Conservation (phyloP, 1,139 yeast species). For the Geotrichum australiense region DNA sequence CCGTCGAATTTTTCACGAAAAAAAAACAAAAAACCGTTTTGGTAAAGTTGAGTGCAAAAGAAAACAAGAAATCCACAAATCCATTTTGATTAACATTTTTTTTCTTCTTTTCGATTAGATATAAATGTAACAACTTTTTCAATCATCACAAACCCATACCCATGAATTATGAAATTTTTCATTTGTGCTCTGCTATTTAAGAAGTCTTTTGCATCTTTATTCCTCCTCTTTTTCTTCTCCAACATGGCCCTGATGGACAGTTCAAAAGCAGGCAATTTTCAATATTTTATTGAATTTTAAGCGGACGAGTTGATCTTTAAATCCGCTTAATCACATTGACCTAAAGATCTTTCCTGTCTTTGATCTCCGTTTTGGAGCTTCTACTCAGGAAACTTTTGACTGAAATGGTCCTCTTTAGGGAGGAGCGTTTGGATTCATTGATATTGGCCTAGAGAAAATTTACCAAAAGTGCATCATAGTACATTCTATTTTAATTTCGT, state of each 20-base stretch:
- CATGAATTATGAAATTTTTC: background rate
- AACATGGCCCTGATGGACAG: conserved; percentile 12
- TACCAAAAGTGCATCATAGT: conserved; percentile 29
- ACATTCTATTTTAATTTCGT: conserved; percentile 22
- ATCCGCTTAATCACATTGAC: too few species aligned
- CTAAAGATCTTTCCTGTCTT: conserved; percentile 19
- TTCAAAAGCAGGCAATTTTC: conserved; percentile 12
- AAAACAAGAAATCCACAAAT: conserved; percentile 1
- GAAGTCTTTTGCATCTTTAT: background rate
- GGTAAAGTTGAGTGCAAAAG: background rate
- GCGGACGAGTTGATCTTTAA: background rate
- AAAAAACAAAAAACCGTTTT: background rate
- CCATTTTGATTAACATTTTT: too few species aligned
- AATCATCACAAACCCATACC: too few species aligned
- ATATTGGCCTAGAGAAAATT: conserved; percentile 5
- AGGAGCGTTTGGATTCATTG: conserved; percentile 4
- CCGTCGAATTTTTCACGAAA: background rate
- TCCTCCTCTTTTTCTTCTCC: conserved; percentile 5
- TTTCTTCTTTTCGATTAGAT: too few species aligned
- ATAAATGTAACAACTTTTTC: too few species aligned
- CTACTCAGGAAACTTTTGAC: conserved; percentile 16
- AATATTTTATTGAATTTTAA: conserved; percentile 8
- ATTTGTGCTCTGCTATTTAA: too few species aligned
- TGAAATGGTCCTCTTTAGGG: background rate
- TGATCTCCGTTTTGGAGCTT: conserved; percentile 22